These are phyloP conservation scores for Suillus cothurnatus DNA, from an alignment of 768 basidiomycete species.

Conservation along the genomic window DNA sequence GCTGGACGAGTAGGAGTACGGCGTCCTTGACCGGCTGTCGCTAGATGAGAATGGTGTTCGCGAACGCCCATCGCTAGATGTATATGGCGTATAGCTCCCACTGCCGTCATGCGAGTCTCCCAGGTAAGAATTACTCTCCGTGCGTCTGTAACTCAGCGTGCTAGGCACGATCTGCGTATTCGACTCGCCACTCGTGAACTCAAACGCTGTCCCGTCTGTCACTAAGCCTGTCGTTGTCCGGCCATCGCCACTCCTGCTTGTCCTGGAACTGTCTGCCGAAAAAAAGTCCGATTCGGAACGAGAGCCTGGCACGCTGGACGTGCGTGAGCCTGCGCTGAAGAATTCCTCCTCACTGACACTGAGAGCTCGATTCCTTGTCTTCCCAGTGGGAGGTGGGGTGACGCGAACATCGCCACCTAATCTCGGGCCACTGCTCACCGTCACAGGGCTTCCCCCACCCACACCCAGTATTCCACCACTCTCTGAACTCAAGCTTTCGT, in stretches of 20 bases:
- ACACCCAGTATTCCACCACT: slow-evolving; percentile 44
- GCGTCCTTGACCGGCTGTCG: slow-evolving; percentile 11
- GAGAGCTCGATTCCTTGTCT: slow-evolving; percentile 30
- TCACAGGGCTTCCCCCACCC: slow-evolving; percentile 66
- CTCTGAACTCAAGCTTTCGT: background rate
- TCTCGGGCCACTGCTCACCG: slow-evolving; percentile 65
- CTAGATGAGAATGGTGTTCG: slow-evolving; percentile 12
- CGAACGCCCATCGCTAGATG: slow-evolving; percentile 3
- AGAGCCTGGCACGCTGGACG: slow-evolving; percentile 33
- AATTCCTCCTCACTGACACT: slow-evolving; percentile 48
- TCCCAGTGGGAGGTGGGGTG: slow-evolving; percentile 47
- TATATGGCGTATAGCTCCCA: slow-evolving; percentile 33
- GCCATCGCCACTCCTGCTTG: slow-evolving; percentile 25
- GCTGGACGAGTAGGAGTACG: slow-evolving; percentile 19
- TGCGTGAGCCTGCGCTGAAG: slow-evolving; percentile 43
- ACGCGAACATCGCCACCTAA: slow-evolving; percentile 44
- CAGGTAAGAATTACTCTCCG: slow-evolving; percentile 56
- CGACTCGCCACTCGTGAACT: slow-evolving; percentile 38
- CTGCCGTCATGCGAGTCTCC: slow-evolving; percentile 54
- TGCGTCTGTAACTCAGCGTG: slow-evolving; percentile 52
- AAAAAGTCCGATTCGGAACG: slow-evolving; percentile 35
- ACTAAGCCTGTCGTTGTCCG: slow-evolving; percentile 32
- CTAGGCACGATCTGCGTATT: slow-evolving; percentile 52
- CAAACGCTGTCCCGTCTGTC: slow-evolving; percentile 43
- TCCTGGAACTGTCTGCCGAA: slow-evolving; percentile 35